These are phyloP conservation scores for Candida sp. DNA, from an alignment of 1,139 yeast species.

Conservation along the genomic window DNA sequence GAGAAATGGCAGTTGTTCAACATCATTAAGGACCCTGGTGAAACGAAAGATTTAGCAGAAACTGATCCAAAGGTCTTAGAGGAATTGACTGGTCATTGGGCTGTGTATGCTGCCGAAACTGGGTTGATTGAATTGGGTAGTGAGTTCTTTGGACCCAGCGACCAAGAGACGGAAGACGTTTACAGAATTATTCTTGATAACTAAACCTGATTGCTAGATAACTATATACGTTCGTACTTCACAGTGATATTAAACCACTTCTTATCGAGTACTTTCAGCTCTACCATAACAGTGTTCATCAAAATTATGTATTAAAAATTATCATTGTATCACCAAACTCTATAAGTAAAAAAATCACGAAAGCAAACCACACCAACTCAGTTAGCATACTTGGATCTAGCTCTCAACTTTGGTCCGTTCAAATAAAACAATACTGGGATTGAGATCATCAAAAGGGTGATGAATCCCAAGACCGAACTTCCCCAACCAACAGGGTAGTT, in stretches of 20 bases:
- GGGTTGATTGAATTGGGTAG: constrained; percentile 45
- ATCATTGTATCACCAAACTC: no score
- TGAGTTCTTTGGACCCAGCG: constrained; percentile 15
- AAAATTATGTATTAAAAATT: no score
- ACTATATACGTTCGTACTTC: no score
- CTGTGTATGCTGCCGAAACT: constrained; percentile 56
- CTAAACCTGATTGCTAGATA: no score
- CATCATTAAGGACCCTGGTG: constrained; percentile 50
- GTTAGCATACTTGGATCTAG: constrained; percentile 57
- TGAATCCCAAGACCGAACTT: constrained; percentile 55
- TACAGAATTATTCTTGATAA: constrained; percentile 13
- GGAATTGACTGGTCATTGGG: constrained; percentile 52
- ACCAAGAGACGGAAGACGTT: constrained; percentile 12
- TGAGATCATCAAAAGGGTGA: constrained; percentile 61
- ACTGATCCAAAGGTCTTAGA: constrained; percentile 33
- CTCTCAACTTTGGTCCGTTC: constrained; percentile 35
- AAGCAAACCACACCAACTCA: no score
- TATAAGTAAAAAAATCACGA: no score
- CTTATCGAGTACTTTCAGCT: no score
- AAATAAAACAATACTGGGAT: constrained; percentile 57
- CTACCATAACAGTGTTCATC: no score
- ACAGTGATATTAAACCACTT: no score
- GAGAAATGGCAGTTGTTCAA: constrained; percentile 56
- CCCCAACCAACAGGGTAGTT: constrained; percentile 68
- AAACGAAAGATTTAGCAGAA: constrained; percentile 43